Evolutionary conservation across 441 rosid genomes (phyloP), one percentile per base, ranked within the genome.

Genomic region (Cnidoscolus chayamansa): DNA sequence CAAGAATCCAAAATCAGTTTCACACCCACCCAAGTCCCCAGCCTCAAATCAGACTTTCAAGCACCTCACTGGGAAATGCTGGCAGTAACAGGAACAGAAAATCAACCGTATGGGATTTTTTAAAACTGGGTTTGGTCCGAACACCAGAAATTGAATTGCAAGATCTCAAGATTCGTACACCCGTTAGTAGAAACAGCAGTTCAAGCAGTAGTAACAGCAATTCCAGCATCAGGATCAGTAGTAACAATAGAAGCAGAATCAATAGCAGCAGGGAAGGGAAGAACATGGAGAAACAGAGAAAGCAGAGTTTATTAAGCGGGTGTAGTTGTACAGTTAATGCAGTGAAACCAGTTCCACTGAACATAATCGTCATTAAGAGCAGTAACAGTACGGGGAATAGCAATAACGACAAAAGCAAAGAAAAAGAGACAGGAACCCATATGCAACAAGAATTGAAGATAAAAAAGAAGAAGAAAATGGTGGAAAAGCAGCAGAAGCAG

Each of bases 141-240:
- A 80, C 89, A 0, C 98, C 98, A 8, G 97, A 87, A 60, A 89
- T 93, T 45, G 92, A 89, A 57, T 76, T 87, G 17, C 80, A 83
- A 45, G 86, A 83, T 67, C 77, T 82, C 57, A 89, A 83, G 62
- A 63, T 65, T 31, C 84, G 94, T 30, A 74, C 62, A 19, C 70
- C 75, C 7, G 80, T 73, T 0, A 80, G 77, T 70, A 57, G 75
- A 50, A 86, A 75, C 54, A 78, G 81, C 72, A 77, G 76, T 4
- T 74, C 86, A 3, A 86, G 84, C n/a, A 92, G 90, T 37, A 87
- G 88, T n/a, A 88, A 81, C 54, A 37, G 63, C 57, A 67, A 54
- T 35, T 19, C 55, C 8, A 67, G 47, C 37, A 32, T 43, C 53
- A 61, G 57, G 17, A 63, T 20, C 62, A 81, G 82, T 73, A 86